A percentile compares a stretch with the other conserved stretches of the same genome.
Evolutionary conservation across 257 asterid species (phyloP).

Genomic region (Ballota nigra): DNA sequence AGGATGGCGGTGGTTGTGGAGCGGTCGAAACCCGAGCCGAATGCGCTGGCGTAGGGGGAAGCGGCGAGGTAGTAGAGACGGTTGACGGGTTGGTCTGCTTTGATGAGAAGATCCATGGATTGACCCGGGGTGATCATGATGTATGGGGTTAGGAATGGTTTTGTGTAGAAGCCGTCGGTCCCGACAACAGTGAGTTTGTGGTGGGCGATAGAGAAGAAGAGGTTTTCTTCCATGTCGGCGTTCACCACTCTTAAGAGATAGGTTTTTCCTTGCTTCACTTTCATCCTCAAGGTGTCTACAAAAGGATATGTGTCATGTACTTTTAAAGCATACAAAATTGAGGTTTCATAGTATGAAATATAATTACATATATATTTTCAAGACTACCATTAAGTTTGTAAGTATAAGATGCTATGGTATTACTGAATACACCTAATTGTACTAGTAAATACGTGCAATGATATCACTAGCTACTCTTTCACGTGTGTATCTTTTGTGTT

Average conservation of each 20-base stretch:
- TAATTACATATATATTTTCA: too few relatives aligned
- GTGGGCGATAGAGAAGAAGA: conserved; percentile 35
- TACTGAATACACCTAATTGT: too few relatives aligned
- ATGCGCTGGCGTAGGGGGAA: conserved; percentile 36
- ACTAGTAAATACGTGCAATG: too few relatives aligned
- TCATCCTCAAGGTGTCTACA: conserved; percentile 32
- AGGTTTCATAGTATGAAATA: too few relatives aligned
- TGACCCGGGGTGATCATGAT: conserved; percentile 54
- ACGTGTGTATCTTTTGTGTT: too few relatives aligned
- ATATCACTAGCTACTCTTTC: too few relatives aligned
- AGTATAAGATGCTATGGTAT: too few relatives aligned
- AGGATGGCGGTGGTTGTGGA: conserved; percentile 38
- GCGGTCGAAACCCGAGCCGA: conserved; percentile 42
- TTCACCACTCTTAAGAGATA: conserved; percentile 40
- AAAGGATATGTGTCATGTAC: not conserved
- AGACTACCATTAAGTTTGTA: too few relatives aligned
- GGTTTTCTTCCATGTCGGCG: conserved; percentile 41
- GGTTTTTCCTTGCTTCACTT: conserved; percentile 38
- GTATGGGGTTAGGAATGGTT: conserved; percentile 37
- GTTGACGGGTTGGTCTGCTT: conserved; percentile 24
- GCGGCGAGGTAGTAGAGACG: conserved; percentile 38
- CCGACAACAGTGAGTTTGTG: conserved; percentile 44
- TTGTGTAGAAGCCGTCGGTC: conserved; percentile 45
- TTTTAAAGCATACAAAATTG: too few relatives aligned
- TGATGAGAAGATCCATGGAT: conserved; percentile 32